phyloP scores from a whole-genome alignment of 192 early-diverging fungal species.

The Coemansia sp. region DNA sequence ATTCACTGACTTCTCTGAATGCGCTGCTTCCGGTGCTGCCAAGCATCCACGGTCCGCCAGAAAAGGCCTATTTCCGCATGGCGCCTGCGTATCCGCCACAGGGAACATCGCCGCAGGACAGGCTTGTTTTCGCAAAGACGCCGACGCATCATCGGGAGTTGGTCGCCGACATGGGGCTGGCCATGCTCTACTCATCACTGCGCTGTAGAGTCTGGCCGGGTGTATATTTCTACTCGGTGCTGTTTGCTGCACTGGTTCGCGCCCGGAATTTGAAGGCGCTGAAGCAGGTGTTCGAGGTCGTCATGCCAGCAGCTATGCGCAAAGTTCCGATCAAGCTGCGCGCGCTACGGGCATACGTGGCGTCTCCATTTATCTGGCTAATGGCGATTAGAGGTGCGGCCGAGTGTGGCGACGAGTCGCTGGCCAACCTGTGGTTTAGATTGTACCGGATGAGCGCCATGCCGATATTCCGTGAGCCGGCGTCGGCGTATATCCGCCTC shows the following conservation, averaged over 20 bases:
- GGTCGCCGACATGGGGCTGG: constrained; percentile 34
- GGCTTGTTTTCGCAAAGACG: constrained; percentile 10
- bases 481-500: constrained; percentile 34
- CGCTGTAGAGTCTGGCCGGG: constrained; percentile 18
- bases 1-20: background rate
- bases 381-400: constrained; percentile 27
- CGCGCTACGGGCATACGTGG: constrained; percentile 19
- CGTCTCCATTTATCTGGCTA: constrained; percentile 25
- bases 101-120: constrained; percentile 12
- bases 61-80: constrained; percentile 8
- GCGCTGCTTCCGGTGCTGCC: constrained; percentile 16
- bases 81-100: constrained; percentile 32
- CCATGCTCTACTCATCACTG: constrained; percentile 35
- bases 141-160: constrained; percentile 4
- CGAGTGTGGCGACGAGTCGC: constrained; percentile 7
- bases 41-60: constrained; percentile 3
- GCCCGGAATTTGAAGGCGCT: constrained; percentile 13
- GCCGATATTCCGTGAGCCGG: constrained; percentile 38
- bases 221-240: constrained; percentile 22
- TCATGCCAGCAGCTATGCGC: constrained; percentile 23
- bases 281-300: constrained; percentile 27
- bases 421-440: constrained; percentile 40
- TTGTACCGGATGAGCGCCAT: constrained; percentile 50
- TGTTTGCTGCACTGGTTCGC: constrained; percentile 16
- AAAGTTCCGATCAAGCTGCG: constrained; percentile 19